Base-by-base conservation (phyloP, 306 rosid species). In the Psophocarpus tetragonolobus region DNA sequence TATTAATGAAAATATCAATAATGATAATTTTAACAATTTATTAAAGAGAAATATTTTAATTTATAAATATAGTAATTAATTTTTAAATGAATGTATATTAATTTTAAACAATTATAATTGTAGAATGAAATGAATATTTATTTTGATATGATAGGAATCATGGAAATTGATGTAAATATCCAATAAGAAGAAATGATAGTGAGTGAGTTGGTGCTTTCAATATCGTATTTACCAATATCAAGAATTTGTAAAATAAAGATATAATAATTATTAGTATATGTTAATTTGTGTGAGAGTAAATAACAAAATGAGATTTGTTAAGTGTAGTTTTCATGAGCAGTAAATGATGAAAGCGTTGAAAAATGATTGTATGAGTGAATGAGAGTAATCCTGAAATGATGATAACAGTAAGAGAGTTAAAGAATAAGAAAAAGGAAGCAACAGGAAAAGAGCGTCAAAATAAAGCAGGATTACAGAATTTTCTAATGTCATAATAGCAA, bases 401-500 rank as follows among this genome's bases (percentile, higher is more conserved):
- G 1, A 56, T 6, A 24, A 12, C 63, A 56, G 63, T 4, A n/a
- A n/a, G n/a, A n/a, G n/a, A n/a, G n/a, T n/a, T n/a, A n/a, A n/a
- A n/a, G n/a, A n/a, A n/a, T n/a, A n/a, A n/a, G n/a, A n/a, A n/a
- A n/a, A n/a, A n/a, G n/a, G n/a, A 54, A 47, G 8, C 4, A 44
- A 42, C 1, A 6, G 7, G 56, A 21, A 5, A 39, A 11, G 54
- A 66, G 12, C 21, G 56, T 68, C 24, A 44, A 44, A 15, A 29
- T 3, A 27, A 50, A 26, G 74, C 58, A 29, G 0, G 41, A 17
- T 45, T 6, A 21, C 0, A 68, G 23, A 3, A 73, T 56, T 57
- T 73, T 4, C 0, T n/a, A 27, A 23, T 58, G 15, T 45, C n/a
- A 77, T 80, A 2, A 80, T 65, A 29, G 78, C 48, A 75, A 42